phyloP scores from a whole-genome alignment of 257 asterid genomes.

The Solanum lignicaule region DNA sequence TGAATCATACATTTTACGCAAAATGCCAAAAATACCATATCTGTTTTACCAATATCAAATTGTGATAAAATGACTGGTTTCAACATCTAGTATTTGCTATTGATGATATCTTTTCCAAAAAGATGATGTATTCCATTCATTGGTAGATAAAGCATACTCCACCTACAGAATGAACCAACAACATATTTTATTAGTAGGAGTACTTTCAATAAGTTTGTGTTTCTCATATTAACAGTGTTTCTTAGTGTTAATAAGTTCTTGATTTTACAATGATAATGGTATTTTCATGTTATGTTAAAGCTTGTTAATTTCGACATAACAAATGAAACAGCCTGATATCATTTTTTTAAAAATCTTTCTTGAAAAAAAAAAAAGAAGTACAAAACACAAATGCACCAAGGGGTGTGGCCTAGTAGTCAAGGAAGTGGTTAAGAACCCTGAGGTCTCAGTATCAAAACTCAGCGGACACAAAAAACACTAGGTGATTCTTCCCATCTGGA shows the following conservation, averaged over 20 bases:
- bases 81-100: no score
- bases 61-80: no score
- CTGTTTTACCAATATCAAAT: neutral
- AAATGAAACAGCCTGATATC: neutral
- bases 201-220: neutral
- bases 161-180: neutral
- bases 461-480: no score
- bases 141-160: no score
- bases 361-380: neutral
- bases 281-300: neutral
- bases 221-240: neutral
- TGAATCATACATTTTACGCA: neutral
- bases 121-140: no score
- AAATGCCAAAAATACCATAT: neutral
- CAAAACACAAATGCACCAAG: neutral
- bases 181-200: neutral
- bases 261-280: neutral
- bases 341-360: neutral
- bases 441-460: neutral
- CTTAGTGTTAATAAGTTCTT: neutral
- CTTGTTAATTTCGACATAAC: neutral
- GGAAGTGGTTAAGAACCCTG: neutral
- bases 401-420: neutral
- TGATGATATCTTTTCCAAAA: no score
- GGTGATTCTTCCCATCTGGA: no score